Conservation (phyloP, 208 protist species). For the Trypanosoma congolense region DNA sequence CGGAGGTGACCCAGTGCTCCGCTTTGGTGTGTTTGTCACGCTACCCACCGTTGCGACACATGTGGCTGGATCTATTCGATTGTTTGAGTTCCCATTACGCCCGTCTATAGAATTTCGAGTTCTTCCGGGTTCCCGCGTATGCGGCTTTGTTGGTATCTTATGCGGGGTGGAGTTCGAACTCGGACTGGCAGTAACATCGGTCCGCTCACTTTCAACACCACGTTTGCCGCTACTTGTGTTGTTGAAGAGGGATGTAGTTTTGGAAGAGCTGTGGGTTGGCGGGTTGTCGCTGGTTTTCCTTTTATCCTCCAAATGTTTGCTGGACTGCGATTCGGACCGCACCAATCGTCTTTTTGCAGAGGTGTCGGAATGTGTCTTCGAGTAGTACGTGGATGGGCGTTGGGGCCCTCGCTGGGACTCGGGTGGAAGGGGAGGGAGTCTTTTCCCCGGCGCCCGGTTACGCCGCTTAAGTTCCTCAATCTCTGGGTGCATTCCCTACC, state of each 20-base stretch:
- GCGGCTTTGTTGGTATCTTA: not conserved
- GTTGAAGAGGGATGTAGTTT: no score
- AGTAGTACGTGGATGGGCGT: not conserved
- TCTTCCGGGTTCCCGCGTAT: not conserved
- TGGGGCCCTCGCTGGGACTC: not conserved
- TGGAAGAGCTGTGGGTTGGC: no score
- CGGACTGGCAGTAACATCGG: not conserved
- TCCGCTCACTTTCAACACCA: no score
- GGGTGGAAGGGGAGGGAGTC: constrained; percentile 4
- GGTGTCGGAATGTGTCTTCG: no score
- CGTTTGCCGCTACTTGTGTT: no score
- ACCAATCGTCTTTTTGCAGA: no score
- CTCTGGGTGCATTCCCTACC: constrained; percentile 9
- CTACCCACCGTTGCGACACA: not conserved
- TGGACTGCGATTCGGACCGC: no score
- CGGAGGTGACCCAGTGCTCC: not conserved
- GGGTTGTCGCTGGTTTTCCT: no score
- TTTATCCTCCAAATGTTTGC: no score
- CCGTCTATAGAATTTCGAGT: not conserved
- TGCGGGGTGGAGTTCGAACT: not conserved
- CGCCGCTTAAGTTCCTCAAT: constrained; percentile 25
- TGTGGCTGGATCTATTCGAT: not conserved
- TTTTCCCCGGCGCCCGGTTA: constrained; percentile 11
- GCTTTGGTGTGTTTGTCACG: not conserved
- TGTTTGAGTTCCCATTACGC: not conserved